Evolutionary conservation across 148 eudicot species (phyloP).

Genomic region (Rhododendron ovatum): DNA sequence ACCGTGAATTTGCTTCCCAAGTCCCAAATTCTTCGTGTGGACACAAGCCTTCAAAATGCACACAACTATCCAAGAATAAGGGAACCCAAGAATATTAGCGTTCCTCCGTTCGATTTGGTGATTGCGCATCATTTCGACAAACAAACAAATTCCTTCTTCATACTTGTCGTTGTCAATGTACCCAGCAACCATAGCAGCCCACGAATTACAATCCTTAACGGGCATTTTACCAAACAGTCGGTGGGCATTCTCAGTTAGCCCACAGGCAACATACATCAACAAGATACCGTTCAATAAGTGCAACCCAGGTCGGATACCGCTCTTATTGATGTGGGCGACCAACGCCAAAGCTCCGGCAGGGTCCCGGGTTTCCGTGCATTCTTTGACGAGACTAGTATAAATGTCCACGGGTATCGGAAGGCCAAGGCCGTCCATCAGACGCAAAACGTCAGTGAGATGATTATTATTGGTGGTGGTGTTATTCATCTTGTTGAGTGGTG

Average conservation of each 20-base stretch:
- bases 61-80: slow-evolving; percentile 41
- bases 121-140: slow-evolving; percentile 28
- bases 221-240: slow-evolving; percentile 66
- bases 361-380: slow-evolving; percentile 44
- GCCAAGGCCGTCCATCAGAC: slow-evolving; percentile 54
- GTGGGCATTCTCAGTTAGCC: slow-evolving; percentile 46
- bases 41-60: slow-evolving; percentile 69
- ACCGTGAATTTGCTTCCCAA: slow-evolving; percentile 69
- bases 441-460: slow-evolving; percentile 40
- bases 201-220: slow-evolving; percentile 43
- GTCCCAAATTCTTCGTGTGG: slow-evolving; percentile 21
- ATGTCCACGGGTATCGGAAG: slow-evolving; percentile 43
- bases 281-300: slow-evolving; percentile 41
- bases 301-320: slow-evolving; percentile 31
- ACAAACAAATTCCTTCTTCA: slow-evolving; percentile 37
- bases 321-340: slow-evolving; percentile 37
- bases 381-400: slow-evolving; percentile 56
- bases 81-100: slow-evolving; percentile 20
- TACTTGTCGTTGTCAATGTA: slow-evolving; percentile 22
- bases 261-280: slow-evolving; percentile 46
- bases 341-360: slow-evolving; percentile 27
- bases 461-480: neutral
- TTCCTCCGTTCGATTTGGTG: neutral
- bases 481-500: neutral
- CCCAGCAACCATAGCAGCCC: slow-evolving; percentile 54